A percentile compares a stretch with the other conserved stretches of the same genome.
phyloP scores from a whole-genome alignment of 2,329 filamentous ascomycete species.

The Aspergillus versicolor region DNA sequence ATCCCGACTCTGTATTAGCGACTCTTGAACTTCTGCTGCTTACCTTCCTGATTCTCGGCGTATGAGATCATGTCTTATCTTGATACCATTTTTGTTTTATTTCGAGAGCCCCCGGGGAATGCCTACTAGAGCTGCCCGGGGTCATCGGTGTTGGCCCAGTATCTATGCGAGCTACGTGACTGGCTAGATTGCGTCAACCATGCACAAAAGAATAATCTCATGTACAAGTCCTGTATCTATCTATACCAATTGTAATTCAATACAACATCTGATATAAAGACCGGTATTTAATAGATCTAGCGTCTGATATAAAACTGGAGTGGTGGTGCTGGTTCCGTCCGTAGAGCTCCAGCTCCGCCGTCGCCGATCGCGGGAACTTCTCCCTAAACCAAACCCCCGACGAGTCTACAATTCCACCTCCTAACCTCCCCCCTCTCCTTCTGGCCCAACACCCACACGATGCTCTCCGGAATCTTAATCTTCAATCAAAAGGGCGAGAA shows the following conservation, averaged over 20 bases:
- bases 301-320: too few relatives aligned
- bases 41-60: constrained; percentile 13
- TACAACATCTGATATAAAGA: too few relatives aligned
- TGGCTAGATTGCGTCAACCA: not conserved
- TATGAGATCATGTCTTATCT: constrained; percentile 22
- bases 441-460: constrained; percentile 45
- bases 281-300: too few relatives aligned
- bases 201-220: not conserved
- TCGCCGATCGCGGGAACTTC: constrained; percentile 10
- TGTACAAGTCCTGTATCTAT: not conserved
- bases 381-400: not conserved
- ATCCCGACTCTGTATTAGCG: constrained; percentile 6
- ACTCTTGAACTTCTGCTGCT: constrained; percentile 14
- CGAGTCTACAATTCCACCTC: constrained; percentile 1
- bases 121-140: not conserved
- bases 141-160: not conserved
- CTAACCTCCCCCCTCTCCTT: constrained; percentile 5
- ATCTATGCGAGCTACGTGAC: not conserved
- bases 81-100: constrained; percentile 18
- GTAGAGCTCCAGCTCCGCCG: not conserved
- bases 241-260: not conserved
- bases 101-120: not conserved
- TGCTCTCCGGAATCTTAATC: constrained; percentile 95
- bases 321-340: not conserved
- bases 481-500: constrained; percentile 99